These are phyloP conservation scores for Globisporangium apiculatum DNA, from an alignment of 352 stramenopile genomes.

Conservation along the genomic window DNA sequence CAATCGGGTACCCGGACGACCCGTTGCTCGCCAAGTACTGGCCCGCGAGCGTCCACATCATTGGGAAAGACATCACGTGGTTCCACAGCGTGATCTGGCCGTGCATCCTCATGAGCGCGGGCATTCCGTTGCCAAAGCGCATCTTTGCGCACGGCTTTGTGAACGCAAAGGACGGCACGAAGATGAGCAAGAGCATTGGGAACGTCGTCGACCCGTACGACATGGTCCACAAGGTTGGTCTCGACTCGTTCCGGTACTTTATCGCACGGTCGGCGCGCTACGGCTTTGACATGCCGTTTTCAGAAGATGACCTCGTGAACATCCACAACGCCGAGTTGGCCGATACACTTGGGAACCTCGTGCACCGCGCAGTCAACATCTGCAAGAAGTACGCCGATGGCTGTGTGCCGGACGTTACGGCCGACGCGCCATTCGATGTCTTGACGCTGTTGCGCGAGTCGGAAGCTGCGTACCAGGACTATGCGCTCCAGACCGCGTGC, in stretches of 20 bases:
- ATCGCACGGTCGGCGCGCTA: constrained; percentile 90
- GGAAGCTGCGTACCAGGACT: constrained; percentile 90
- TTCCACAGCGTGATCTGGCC: constrained; percentile 99
- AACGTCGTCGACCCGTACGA: constrained; percentile 98
- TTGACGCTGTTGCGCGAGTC: constrained; percentile 76
- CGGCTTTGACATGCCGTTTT: constrained; percentile 94
- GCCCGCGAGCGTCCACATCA: constrained; percentile 82
- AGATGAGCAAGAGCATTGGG: constrained; percentile 99
- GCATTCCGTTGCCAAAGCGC: constrained; percentile 89
- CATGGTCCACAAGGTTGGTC: constrained; percentile 90
- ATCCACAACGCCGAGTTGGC: constrained; percentile 97
- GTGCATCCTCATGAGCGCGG: constrained; percentile 98
- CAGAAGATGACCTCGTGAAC: constrained; percentile 89
- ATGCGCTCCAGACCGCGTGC: constrained; percentile 87
- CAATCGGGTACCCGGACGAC: constrained; percentile 90
- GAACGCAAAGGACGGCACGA: constrained; percentile 96
- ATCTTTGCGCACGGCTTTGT: constrained; percentile 98
- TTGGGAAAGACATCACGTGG: constrained; percentile 98
- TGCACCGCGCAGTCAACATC: constrained; percentile 95
- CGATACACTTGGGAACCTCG: constrained; percentile 92
- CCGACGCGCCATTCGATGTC: constrained; percentile 83
- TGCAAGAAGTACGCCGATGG: constrained; percentile 94
- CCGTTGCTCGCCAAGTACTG: constrained; percentile 63
- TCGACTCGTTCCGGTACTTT: constrained; percentile 96
- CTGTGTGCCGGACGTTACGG: constrained; percentile 44